Percentiles rank a stretch among this genome's conserved stretches.
phyloP scores from a whole-genome alignment of 345 rosid genomes.

The Physaria fendleri region DNA sequence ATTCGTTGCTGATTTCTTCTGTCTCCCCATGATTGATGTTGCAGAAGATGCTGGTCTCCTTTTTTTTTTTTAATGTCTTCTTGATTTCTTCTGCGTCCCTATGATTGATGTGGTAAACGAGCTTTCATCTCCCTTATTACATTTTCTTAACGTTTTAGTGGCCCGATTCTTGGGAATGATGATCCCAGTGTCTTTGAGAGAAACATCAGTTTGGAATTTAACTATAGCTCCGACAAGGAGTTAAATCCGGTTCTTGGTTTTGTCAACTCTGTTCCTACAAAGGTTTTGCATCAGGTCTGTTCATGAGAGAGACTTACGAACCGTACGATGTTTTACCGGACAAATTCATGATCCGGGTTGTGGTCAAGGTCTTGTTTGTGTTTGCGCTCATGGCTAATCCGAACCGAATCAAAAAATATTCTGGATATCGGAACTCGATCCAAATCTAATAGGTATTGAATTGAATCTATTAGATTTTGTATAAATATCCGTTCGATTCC shows the following conservation, averaged over 20 bases:
- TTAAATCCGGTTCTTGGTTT: constrained; percentile 23
- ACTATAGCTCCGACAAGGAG: constrained; percentile 5
- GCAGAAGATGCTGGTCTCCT: constrained; percentile 36
- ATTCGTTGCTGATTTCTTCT: constrained; percentile 42
- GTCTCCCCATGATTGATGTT: constrained; percentile 39
- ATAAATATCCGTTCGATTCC: too few relatives aligned
- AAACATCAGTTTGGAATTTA: constrained; percentile 22
- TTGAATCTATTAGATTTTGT: too few relatives aligned
- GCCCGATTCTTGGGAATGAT: constrained; percentile 37
- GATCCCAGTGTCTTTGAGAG: constrained; percentile 25
- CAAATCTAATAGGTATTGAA: too few relatives aligned
- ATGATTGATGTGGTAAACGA: constrained; percentile 37
- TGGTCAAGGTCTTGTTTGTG: too few relatives aligned
- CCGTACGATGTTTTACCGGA: too few relatives aligned
- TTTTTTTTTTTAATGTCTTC: constrained; percentile 48
- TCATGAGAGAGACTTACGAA: constrained; percentile 27
- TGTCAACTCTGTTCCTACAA: constrained; percentile 27
- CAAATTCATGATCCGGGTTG: too few relatives aligned
- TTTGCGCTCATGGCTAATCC: too few relatives aligned
- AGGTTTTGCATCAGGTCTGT: constrained; percentile 27
- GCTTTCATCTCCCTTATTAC: constrained; percentile 39
- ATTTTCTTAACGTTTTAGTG: constrained; percentile 36
- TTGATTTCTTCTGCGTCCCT: constrained; percentile 38
- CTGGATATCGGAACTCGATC: too few relatives aligned
- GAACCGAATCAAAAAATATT: too few relatives aligned